Evolutionary conservation across 2,329 filamentous ascomycete genomes (phyloP), one percentile per base, ranked within the genome.

Genomic region (Penicillium sp.): DNA sequence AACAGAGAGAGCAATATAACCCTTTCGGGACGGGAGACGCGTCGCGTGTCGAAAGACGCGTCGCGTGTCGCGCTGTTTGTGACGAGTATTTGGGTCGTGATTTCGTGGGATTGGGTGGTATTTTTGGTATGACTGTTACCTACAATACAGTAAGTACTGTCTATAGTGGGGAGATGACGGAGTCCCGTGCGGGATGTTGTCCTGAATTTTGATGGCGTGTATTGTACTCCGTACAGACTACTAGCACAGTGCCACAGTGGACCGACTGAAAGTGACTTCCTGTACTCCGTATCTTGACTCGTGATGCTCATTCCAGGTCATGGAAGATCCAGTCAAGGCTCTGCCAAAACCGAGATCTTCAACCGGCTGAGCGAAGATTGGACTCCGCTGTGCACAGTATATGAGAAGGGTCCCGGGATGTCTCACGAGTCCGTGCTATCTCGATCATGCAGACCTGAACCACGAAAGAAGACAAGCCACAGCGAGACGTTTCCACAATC

Each of bases 31-130:
- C 14, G 31, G 41, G 25, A 47, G 22, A 47, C 43, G 55, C 56
- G 56, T 49, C 41, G 47, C 47, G 54, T 38, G 28, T 15, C 52
- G 35, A 20, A 20, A 31, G 22, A 47, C 43, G 55, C 56, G 56
- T 49, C 41, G 47, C 47, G 54, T 38, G 28, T 15, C 52, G 35
- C 54, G 49, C 20, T 38, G 49, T 52, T 39, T 38, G 12, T 25
- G 11, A 52, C 35, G 6, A 17, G 49, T 49, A 49, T 28, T 3
- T 3, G 15, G 14, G 22, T 47, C 43, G 43, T 35, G 47, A 35
- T 17, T 12, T 14, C 1, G 25, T 6, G 25, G 7, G 31, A 31
- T 31, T 31, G 7, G 31, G 31, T 0, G 8, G 31, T 31, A 2
- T 31, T 31, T 8, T 31, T 31, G 31, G 28, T 31, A 31, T 31